phyloP scores from a whole-genome alignment of 1,284 basidiomycete genomes.

The Testicularia cyperi region DNA sequence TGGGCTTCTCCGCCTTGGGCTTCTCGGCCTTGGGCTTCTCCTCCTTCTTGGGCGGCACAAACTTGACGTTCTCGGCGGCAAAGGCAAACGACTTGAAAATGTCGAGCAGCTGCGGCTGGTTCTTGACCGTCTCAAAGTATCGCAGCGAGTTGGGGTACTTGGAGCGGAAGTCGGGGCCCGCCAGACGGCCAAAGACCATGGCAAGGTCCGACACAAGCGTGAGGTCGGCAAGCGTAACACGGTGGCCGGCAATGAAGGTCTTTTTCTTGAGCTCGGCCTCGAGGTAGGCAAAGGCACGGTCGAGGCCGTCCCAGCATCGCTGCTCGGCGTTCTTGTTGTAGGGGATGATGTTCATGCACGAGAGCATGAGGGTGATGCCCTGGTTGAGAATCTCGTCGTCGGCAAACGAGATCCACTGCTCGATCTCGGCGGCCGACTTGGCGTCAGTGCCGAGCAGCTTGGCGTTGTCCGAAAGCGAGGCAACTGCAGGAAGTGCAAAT shows the following conservation, averaged over 20 bases:
- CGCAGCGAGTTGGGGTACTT: constrained; percentile 73
- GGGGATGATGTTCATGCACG: constrained; percentile 35
- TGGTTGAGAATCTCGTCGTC: constrained; percentile 65
- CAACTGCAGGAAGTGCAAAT: constrained; percentile 70
- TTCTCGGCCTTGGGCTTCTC: constrained; percentile 57
- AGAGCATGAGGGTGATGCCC: constrained; percentile 38
- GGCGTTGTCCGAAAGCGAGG: constrained; percentile 70
- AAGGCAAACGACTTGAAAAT: constrained; percentile 64
- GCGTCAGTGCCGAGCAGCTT: constrained; percentile 69
- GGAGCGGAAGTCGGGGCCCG: constrained; percentile 50
- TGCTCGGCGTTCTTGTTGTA: constrained; percentile 65
- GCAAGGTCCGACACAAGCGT: constrained; percentile 65
- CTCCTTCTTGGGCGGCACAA: constrained; percentile 70
- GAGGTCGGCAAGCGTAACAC: constrained; percentile 90
- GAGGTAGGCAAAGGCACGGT: constrained; percentile 69
- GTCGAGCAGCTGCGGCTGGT: constrained; percentile 65
- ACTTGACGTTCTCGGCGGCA: constrained; percentile 73
- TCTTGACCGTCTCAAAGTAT: constrained; percentile 70
- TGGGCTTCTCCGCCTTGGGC: constrained; percentile 64
- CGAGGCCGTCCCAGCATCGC: constrained; percentile 63
- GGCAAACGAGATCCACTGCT: constrained; percentile 71
- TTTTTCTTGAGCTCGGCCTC: constrained; percentile 74
- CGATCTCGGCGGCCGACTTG: constrained; percentile 65
- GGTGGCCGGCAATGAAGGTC: constrained; percentile 90
- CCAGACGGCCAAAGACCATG: constrained; percentile 22